Base-by-base conservation (phyloP, 2,329 filamentous ascomycete genomes). In the Sclerotinia nivalis region DNA sequence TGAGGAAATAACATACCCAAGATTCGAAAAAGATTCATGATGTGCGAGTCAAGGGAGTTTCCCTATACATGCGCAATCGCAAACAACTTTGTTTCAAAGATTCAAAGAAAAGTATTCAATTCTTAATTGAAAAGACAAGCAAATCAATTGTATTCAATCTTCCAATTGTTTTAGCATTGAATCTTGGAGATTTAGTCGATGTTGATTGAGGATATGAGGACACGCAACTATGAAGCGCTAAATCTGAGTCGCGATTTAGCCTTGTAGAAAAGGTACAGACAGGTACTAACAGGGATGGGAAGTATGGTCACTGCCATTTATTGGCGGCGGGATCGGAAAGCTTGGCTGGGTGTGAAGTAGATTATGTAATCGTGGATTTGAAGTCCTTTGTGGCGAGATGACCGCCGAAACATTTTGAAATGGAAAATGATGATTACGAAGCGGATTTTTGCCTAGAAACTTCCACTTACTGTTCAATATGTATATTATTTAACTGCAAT, bases 11-110 rank as follows among this genome's bases (percentile, higher is more conserved):
- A 45, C 70, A 59, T 82, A 91, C 89, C 89, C 79, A 88, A 79
- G 77, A 91, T 81, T 77, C 89, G 82, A 83, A 92, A 92, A 79
- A 91, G 82, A 82, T 91, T 92, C 89, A 91, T 91, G 75, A 73
- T 85, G 80, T 75, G 55, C 50, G 73, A 76, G 69, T 25, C 25
- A 70, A 66, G 68, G 61, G 68, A 37, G 47, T 34, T 25, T 34
- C 62, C 68, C 62, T 37, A 69, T 6, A 47, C 59, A 65, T 65
- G 58, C 25, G 58, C 67, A 69, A 25, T 45, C 67, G 58, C 58
- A 40, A 43, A 55, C 22, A 43, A 52, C 58, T 40, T 25, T 47
- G 13, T 43, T 45, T 40, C 22, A 28, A 50, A 52, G 61, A 4
- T 13, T 64, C 61, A 64, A 64, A 64, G 40, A 64, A 22, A 68